Evolutionary conservation across 371 early-diverging fungal genomes (phyloP), one percentile per base, ranked within the genome.

Genomic region (Encephalitozoon intestinalis): DNA sequence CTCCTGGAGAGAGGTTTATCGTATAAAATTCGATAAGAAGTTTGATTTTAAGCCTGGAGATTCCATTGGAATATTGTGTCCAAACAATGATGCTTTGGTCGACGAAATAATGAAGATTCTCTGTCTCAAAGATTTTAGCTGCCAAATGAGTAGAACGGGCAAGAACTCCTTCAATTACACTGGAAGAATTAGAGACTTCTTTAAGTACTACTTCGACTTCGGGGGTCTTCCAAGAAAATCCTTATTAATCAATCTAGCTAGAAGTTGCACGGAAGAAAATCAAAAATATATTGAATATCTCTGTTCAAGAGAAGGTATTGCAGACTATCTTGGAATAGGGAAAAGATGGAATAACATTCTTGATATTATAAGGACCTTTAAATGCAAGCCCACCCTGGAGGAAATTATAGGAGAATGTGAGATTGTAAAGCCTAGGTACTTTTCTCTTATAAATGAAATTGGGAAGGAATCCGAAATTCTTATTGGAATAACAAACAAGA

Each of bases 341-440:
- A 68, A 21, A 1, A 65, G 67, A 18, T 75, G 73, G 73, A 76
- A 78, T 46, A 82, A 54, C 68, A 18, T 82, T 12, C 5, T 75
- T 18, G 84, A 84, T 63, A 68, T 84, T 66, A 21, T 84, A 21
- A 40, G 54, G 21, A 44, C 53, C 30, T 82, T 82, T 67, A 12
- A 65, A 26, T 79, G 79, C 51, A 75, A 72, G 63, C 52, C 74
- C 0, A 40, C 43, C 18, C 41, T 79, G 37, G 80, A 79, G 25
- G 75, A 50, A 6, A 41, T 84, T 11, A 34, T 83, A 26, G 76
- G 70, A 50, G 43, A 79, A 49, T 79, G 76, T 52, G 78, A 74
- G 63, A 63, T 78, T 37, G 76, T 84, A 23, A 82, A 80, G 68
- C 83, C 83, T 0, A 69, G 85, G 51, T 76, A 81, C 52, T 84